Evolutionary conservation across 2,329 filamentous ascomycete genomes (phyloP), one percentile per base, ranked within the genome.

Genomic region (Madurella fahalii): DNA sequence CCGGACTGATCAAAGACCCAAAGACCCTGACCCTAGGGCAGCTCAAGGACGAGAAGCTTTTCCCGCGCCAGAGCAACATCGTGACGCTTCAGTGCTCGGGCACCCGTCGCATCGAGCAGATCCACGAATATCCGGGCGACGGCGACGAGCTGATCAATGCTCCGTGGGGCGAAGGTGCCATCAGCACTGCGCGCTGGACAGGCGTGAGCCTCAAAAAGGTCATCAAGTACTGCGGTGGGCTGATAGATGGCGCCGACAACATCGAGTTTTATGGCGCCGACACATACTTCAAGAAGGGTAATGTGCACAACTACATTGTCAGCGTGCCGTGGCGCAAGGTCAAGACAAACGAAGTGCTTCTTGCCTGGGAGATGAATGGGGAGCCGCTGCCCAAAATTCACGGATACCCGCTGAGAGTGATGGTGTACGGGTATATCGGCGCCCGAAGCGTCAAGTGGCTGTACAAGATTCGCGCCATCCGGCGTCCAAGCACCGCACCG

Each of bases 321-420:
- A 82, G 77, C 13, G 82, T 89, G 0, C 86, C 86, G 0, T 85
- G 78, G 73, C 77, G 78, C 7, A 89, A 89, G 67, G 84, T 87
- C 45, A 85, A 83, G 60, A 70, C 75, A 9, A 79, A 86, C 58
- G 83, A 89, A 63, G 85, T 89, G 0, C 72, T 89, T 47, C 73
- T 89, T 0, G 82, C 81, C 0, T 89, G 84, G 83, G 82, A 87
- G 63, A 89, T 89, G 85, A 89, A 89, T 59, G 84, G 80, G 5
- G 72, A 85, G 57, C 75, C 76, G 0, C 71, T 89, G 0, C 85
- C 85, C 0, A 76, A 74, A 11, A 86, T 87, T 55, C 86, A 89
- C 56, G 85, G 85, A 0, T 84, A 75, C 20, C 85, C 85, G 0
- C 69, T 89, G 0, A 76, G 85, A 5, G 73, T 77, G 0, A 76